Conservation (phyloP, 2,329 filamentous ascomycete genomes). For the Apiospora sp. region DNA sequence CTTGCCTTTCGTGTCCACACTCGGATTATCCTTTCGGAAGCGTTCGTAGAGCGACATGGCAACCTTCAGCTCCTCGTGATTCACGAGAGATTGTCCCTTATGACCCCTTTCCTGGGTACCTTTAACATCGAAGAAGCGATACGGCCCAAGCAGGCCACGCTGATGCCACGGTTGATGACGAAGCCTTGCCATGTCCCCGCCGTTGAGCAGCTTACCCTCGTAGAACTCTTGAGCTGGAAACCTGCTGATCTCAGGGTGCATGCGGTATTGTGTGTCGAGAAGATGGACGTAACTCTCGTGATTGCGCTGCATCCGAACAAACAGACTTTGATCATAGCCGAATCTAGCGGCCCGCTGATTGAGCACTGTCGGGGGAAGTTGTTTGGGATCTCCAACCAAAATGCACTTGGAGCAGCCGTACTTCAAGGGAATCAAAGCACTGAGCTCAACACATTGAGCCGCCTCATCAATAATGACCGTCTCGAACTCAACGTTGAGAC, state of each 20-base stretch:
- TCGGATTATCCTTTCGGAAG: slow-evolving; percentile 74
- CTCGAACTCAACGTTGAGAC: slow-evolving; percentile 94
- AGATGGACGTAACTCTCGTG: slow-evolving; percentile 88
- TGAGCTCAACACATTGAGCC: slow-evolving; percentile 96
- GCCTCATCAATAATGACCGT: slow-evolving; percentile 98
- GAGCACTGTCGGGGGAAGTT: slow-evolving; percentile 93
- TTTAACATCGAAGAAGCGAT: slow-evolving; percentile 96
- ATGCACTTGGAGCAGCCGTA: slow-evolving; percentile 98
- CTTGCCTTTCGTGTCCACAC: slow-evolving; percentile 78
- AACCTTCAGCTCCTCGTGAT: slow-evolving; percentile 84
- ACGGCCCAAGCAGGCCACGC: slow-evolving; percentile 83
- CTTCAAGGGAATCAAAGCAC: slow-evolving; percentile 94
- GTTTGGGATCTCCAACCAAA: slow-evolving; percentile 96
- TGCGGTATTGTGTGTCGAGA: slow-evolving; percentile 97
- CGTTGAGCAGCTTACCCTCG: slow-evolving; percentile 85
- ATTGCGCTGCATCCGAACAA: slow-evolving; percentile 97
- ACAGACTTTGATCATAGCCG: slow-evolving; percentile 97
- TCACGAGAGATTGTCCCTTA: slow-evolving; percentile 89
- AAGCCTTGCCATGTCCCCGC: slow-evolving; percentile 79
- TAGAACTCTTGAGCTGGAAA: slow-evolving; percentile 96
- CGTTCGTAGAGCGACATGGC: slow-evolving; percentile 86
- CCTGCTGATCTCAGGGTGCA: slow-evolving; percentile 95
- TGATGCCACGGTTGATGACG: slow-evolving; percentile 86
- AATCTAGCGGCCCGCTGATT: slow-evolving; percentile 92
- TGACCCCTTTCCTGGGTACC: slow-evolving; percentile 84